Percentiles rank a stretch among this genome's conserved stretches.
Evolutionary conservation across 1,284 basidiomycete species (phyloP).

Genomic region (Leccinum fallax): DNA sequence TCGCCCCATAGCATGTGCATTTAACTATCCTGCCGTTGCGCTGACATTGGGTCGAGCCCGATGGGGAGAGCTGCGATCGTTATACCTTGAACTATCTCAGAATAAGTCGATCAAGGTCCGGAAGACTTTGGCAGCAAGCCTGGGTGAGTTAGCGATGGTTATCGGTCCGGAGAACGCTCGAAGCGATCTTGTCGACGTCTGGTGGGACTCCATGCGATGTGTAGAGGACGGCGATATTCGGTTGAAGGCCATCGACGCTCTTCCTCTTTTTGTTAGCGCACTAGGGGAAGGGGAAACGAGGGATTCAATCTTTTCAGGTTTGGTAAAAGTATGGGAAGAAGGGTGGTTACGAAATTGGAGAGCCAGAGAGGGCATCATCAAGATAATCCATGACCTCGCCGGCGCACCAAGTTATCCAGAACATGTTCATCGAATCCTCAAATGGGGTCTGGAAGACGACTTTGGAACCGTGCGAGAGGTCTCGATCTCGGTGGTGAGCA

Average conservation of each 20-base stretch:
- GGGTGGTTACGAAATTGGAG: constrained; percentile 78
- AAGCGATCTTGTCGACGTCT: constrained; percentile 75
- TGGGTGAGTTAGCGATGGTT: constrained; percentile 90
- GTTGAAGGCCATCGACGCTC: constrained; percentile 65
- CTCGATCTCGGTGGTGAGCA: constrained; percentile 51
- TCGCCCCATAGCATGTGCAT: constrained; percentile 86
- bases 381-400: constrained; percentile 49
- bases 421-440: constrained; percentile 50
- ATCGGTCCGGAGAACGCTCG: constrained; percentile 72
- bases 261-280: constrained; percentile 60
- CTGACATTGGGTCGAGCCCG: constrained; percentile 78
- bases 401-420: constrained; percentile 36
- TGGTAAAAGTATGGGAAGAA: constrained; percentile 67
- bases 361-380: constrained; percentile 73
- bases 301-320: constrained; percentile 50
- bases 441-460: constrained; percentile 72
- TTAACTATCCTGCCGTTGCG: constrained; percentile 93
- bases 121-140: constrained; percentile 80
- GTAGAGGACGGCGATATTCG: constrained; percentile 72
- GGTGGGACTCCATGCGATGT: constrained; percentile 60
- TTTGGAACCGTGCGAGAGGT: constrained; percentile 86
- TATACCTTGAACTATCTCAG: constrained; percentile 68
- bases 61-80: constrained; percentile 77
- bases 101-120: constrained; percentile 67
- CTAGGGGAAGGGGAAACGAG: constrained; percentile 54